Evolutionary conservation across 805 yeast species (phyloP).

Genomic region (Saccharomycopsis sp.): DNA sequence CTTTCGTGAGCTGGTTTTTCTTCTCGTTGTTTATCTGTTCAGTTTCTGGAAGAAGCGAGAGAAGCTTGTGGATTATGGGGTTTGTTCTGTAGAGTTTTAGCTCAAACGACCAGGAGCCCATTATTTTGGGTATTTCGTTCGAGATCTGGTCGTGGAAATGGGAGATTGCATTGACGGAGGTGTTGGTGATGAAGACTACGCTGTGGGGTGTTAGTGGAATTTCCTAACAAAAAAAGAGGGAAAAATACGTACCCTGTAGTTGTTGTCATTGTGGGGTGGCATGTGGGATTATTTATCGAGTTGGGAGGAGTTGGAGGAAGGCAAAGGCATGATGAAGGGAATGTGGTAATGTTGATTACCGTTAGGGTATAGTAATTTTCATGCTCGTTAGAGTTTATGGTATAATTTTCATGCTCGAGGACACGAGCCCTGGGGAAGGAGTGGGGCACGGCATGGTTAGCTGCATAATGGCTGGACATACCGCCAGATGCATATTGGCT

Average conservation of each 20-base stretch:
- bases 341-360: no score
- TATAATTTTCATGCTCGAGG: no score
- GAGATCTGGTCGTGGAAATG: conserved; percentile 65
- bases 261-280: neutral
- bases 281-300: no score
- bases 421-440: no score
- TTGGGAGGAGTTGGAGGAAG: no score
- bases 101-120: conserved; percentile 65
- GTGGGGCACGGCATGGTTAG: no score
- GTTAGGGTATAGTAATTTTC: no score
- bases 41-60: conserved; percentile 26
- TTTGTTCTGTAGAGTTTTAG: conserved; percentile 64
- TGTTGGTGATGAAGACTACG: conserved; percentile 36
- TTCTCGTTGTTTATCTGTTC: conserved; percentile 31
- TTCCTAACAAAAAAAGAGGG: neutral
- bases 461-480: no score
- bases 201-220: no score
- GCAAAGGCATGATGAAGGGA: no score
- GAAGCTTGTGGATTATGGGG: conserved; percentile 28
- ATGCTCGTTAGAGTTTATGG: no score
- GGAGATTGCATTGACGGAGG: conserved; percentile 54
- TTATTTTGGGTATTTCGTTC: conserved; percentile 54
- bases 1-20: conserved; percentile 29
- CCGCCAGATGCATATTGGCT: no score
- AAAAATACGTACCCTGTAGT: neutral